Evolutionary conservation across 768 basidiomycete species (phyloP).

Genomic region (Lentinula raphanica): DNA sequence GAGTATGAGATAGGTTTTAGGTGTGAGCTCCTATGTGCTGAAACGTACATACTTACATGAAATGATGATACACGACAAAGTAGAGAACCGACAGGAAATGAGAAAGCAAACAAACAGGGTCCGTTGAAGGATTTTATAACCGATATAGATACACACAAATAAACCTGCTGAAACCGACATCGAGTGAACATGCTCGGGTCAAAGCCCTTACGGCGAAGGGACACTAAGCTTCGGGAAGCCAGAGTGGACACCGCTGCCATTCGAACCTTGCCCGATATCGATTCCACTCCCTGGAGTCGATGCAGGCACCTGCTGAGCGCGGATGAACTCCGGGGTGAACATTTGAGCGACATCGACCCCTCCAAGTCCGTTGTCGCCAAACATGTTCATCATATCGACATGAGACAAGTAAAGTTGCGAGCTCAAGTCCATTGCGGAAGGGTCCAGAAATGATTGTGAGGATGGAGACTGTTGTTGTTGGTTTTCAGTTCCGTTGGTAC

Average conservation of each 20-base stretch:
- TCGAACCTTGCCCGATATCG: slow-evolving; percentile 12
- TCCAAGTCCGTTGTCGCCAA: slow-evolving; percentile 38
- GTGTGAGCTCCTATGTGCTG: neutral
- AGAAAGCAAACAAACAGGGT: neutral
- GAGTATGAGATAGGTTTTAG: no score
- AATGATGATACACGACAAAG: neutral
- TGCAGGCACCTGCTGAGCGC: neutral
- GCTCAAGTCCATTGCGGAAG: slow-evolving; percentile 21
- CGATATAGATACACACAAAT: neutral
- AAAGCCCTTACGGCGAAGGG: slow-evolving; percentile 23
- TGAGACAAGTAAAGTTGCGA: slow-evolving; percentile 51
- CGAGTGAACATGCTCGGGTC: neutral
- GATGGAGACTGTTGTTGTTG: neutral
- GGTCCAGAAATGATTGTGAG: slow-evolving; percentile 1
- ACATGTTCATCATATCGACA: slow-evolving; percentile 58
- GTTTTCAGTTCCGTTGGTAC: neutral
- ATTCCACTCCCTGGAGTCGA: neutral
- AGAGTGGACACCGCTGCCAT: slow-evolving; percentile 13
- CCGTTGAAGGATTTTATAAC: neutral
- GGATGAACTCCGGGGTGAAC: slow-evolving; percentile 14
- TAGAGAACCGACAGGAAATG: neutral
- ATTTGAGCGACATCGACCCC: slow-evolving; percentile 29
- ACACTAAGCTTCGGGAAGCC: slow-evolving; percentile 31
- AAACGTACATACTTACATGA: neutral
- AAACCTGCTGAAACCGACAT: neutral